A percentile compares a stretch with the other conserved stretches of the same genome.
Evolutionary conservation across 208 protist genomes (phyloP).

Genomic region (Leishmania martiniquensis): DNA sequence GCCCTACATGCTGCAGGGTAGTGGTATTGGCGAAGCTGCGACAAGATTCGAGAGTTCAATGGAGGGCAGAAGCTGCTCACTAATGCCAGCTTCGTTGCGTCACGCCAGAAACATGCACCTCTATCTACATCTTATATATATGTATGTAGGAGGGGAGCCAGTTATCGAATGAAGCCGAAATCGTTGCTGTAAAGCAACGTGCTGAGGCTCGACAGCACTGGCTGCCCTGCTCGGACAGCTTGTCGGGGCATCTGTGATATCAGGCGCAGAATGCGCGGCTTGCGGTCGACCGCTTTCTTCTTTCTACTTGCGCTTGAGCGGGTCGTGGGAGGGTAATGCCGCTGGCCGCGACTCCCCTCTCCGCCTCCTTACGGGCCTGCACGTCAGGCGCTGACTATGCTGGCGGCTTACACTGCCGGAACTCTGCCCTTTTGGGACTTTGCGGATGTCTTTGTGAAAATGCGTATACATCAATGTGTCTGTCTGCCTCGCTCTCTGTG

Average conservation of each 20-base stretch:
- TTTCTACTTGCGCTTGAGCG: neutral
- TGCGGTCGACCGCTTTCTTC: neutral
- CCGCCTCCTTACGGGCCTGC: neutral
- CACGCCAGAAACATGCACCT: no score
- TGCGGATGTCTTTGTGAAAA: neutral
- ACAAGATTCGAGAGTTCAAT: neutral
- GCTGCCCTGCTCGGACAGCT: neutral
- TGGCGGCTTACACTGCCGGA: neutral
- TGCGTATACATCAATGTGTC: neutral
- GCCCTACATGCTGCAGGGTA: no score
- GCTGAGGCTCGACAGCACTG: neutral
- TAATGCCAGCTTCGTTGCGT: neutral
- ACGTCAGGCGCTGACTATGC: neutral
- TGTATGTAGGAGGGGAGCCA: neutral
- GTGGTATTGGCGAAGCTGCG: neutral
- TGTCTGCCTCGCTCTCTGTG: neutral
- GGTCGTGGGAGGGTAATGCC: neutral
- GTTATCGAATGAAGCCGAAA: neutral
- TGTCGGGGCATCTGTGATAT: neutral
- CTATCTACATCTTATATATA: no score
- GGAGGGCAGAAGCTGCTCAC: neutral
- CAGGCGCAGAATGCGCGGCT: neutral
- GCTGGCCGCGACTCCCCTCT: neutral
- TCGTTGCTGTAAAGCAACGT: no score
- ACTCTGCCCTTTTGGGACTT: slow-evolving; percentile 3